These are phyloP conservation scores for Citrus maxima DNA, from an alignment of 345 rosid genomes.

Conservation along the genomic window DNA sequence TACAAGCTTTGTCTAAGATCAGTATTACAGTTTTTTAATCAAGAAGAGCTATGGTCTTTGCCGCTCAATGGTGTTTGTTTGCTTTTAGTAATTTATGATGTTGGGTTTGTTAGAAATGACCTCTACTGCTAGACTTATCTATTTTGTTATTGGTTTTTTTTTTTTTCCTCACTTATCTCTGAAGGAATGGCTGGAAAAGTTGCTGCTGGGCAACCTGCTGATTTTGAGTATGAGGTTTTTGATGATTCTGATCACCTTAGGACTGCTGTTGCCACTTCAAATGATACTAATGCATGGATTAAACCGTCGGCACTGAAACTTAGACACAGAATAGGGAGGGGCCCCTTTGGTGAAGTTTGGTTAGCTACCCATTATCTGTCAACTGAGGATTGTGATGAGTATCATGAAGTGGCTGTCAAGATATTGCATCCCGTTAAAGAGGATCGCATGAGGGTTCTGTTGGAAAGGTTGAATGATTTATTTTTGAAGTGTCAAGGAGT, in stretches of 20 bases:
- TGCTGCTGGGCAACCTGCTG: conserved; percentile 33
- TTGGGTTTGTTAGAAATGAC: neutral
- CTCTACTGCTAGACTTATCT: neutral
- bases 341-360: conserved; percentile 95
- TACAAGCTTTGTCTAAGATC: neutral
- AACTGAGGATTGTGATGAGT: conserved; percentile 56
- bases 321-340: conserved; percentile 90
- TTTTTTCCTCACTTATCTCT: neutral
- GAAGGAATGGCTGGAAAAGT: conserved; percentile 64
- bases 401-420: conserved; percentile 82
- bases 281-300: conserved; percentile 58
- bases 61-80: neutral
- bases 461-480: conserved; percentile 61
- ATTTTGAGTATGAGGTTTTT: conserved; percentile 67
- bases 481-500: conserved; percentile 53
- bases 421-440: conserved; percentile 69
- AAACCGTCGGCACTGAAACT: conserved; percentile 66
- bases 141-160: no score
- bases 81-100: neutral
- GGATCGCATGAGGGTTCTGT: conserved; percentile 43
- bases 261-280: conserved; percentile 49
- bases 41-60: neutral
- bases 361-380: conserved; percentile 79
- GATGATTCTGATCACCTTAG: conserved; percentile 56
- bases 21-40: neutral